Percentiles rank a stretch among this genome's conserved stretches.
These are phyloP conservation scores for Suillus discolor DNA, from an alignment of 768 basidiomycete species.

Conservation along the genomic window DNA sequence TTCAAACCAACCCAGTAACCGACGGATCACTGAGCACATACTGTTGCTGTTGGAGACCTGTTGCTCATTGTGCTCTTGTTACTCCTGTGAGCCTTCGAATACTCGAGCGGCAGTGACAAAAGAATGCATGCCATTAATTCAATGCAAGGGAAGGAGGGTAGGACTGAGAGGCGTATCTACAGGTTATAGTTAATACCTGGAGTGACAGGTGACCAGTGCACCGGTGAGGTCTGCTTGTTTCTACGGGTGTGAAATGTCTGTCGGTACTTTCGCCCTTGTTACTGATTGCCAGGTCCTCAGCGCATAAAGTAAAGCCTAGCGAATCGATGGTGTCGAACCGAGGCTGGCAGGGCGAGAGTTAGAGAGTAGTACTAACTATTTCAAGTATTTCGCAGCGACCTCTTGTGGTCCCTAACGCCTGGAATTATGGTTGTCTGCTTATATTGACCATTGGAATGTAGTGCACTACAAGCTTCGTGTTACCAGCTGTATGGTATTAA, in stretches of 20 bases:
- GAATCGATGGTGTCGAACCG: neutral
- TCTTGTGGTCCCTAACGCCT: neutral
- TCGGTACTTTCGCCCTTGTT: neutral
- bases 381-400: neutral
- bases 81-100: constrained; percentile 2
- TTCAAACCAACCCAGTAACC: neutral
- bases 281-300: neutral
- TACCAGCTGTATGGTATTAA: neutral
- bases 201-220: neutral
- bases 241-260: constrained; percentile 18
- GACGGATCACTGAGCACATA: neutral
- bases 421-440: neutral
- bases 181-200: constrained; percentile 13
- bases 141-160: neutral
- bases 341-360: neutral
- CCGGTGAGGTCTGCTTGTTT: constrained; percentile 7
- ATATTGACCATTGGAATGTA: neutral
- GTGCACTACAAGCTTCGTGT: neutral
- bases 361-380: neutral
- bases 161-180: neutral
- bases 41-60: neutral
- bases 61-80: neutral
- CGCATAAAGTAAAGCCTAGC: neutral
- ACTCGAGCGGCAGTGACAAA: neutral
- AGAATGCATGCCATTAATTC: neutral